Base-by-base conservation (phyloP, 2,329 filamentous ascomycete species). In the Chaetomiaceae sp. region DNA sequence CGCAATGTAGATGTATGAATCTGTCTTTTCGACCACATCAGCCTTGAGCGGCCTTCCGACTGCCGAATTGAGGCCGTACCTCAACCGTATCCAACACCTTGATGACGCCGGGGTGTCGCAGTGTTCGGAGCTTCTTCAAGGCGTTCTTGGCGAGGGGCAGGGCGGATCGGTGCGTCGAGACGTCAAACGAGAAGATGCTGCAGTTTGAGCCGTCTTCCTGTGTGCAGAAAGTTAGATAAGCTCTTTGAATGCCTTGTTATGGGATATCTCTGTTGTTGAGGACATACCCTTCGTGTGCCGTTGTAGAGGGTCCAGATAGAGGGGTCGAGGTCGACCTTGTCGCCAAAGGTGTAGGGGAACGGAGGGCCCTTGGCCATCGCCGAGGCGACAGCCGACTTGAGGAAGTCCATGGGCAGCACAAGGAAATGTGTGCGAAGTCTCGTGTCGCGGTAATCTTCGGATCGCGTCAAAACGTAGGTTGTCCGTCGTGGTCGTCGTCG, bases 221-320 rank as follows among this genome's bases (percentile, higher is more conserved):
- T 23, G n/a, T 46, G 17, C 22, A 12, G 15, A 44, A 8, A n/a
- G 34, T 50, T 8, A 27, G 43, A 34, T 27, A 12, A 44, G 19
- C 36, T 20, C 19, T 23, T 17, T 27, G 33, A 14, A 7, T 29
- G 20, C 20, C 7, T 15, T 14, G n/a, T 6, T 4, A 25, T 12
- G 27, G 9, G 33, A 36, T 12, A 19, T 5, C 33, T 15, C 2
- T 5, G 17, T 8, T 17, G 31, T 22, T 25, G 19, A 34, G 19
- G 36, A 67, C 76, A 59, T 79, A 94, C 91, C 73, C 89, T 84
- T 74, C 88, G 94, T 52, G 89, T 96, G 66, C 90, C 94, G 72
- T 97, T 96, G 72, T 94, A 87, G 54, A 99, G 75, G n/a, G 88
- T 89, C 91, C 94, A 99, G 65, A 97, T 91, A 23, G 92, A 96